phyloP scores from a whole-genome alignment of 192 early-diverging fungal species.

The Coemansia sp. region DNA sequence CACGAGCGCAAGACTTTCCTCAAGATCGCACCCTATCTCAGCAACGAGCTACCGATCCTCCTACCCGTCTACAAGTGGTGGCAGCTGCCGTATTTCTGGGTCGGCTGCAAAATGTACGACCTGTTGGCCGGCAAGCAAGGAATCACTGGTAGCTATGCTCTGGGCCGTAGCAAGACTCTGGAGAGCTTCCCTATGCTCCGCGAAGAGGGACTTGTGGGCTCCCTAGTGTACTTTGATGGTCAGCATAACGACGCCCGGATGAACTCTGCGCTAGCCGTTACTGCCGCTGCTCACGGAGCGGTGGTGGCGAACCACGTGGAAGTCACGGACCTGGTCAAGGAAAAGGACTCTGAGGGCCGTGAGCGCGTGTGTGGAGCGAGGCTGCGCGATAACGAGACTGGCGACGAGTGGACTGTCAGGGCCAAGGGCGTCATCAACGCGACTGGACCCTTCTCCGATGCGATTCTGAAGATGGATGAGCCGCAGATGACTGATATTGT shows the following conservation, averaged over 20 bases:
- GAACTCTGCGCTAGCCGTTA: constrained; percentile 93
- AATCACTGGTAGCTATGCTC: constrained; percentile 80
- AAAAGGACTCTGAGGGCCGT: constrained; percentile 46
- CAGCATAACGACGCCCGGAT: constrained; percentile 98
- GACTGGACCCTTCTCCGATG: constrained; percentile 76
- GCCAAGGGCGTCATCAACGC: constrained; percentile 97
- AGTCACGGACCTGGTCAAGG: constrained; percentile 81
- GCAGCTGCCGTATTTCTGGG: constrained; percentile 97
- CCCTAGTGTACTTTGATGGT: constrained; percentile 96
- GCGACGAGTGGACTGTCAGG: constrained; percentile 82
- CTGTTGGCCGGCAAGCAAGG: constrained; percentile 84
- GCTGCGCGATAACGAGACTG: constrained; percentile 82
- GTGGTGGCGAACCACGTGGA: constrained; percentile 94
- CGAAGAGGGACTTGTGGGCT: constrained; percentile 85
- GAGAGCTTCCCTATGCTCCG: constrained; percentile 98
- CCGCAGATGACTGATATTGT: constrained; percentile 82
- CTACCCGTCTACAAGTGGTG: constrained; percentile 95
- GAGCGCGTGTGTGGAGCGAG: constrained; percentile 77
- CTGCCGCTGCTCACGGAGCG: constrained; percentile 89
- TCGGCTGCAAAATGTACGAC: constrained; percentile 92
- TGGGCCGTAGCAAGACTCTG: constrained; percentile 83
- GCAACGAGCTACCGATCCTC: constrained; percentile 93
- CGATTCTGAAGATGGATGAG: constrained; percentile 89
- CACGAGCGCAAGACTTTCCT: constrained; percentile 94
- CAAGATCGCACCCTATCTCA: constrained; percentile 94